phyloP scores from a whole-genome alignment of 192 early-diverging fungal species.

The Mortierella claussenii region DNA sequence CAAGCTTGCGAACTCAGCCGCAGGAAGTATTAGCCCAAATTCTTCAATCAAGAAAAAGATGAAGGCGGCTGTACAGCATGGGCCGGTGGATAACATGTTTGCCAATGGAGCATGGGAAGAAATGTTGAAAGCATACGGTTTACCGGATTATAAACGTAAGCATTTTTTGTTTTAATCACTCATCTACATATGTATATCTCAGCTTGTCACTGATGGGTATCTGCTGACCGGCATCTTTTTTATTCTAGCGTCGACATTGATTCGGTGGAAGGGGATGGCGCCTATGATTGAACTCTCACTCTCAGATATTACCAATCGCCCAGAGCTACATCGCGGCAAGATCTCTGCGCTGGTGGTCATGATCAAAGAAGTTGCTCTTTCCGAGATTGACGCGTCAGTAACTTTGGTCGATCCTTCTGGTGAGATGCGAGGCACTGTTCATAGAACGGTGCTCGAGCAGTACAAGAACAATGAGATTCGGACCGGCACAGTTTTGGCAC shows the following conservation, averaged over 20 bases:
- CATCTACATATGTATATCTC: too few species aligned
- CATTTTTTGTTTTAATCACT: too few species aligned
- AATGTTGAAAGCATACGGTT: constrained; percentile 12
- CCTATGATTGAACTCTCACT: constrained; percentile 14
- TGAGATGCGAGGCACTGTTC: constrained; percentile 43
- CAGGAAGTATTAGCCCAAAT: constrained; percentile 5
- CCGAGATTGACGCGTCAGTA: constrained; percentile 45
- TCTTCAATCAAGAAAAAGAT: constrained; percentile 47
- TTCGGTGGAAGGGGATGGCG: constrained; percentile 2
- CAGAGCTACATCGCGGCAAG: constrained; percentile 24
- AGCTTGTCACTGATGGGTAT: too few species aligned
- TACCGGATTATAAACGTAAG: constrained; percentile 45
- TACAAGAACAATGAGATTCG: constrained; percentile 52
- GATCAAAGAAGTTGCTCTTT: constrained; percentile 28
- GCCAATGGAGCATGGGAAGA: constrained; percentile 26
- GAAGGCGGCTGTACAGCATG: constrained; percentile 10
- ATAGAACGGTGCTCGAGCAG: constrained; percentile 30
- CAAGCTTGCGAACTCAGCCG: neutral
- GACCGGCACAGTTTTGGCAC: constrained; percentile 31
- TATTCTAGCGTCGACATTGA: constrained; percentile 29
- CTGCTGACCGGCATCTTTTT: neutral
- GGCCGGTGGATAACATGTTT: constrained; percentile 47
- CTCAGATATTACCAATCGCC: constrained; percentile 26
- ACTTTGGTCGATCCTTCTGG: constrained; percentile 45
- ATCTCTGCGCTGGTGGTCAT: constrained; percentile 25